A percentile compares a stretch with the other conserved stretches of the same genome.
Conservation (phyloP, 495 filamentous ascomycete genomes). For the Parachaetomium inaequale region DNA sequence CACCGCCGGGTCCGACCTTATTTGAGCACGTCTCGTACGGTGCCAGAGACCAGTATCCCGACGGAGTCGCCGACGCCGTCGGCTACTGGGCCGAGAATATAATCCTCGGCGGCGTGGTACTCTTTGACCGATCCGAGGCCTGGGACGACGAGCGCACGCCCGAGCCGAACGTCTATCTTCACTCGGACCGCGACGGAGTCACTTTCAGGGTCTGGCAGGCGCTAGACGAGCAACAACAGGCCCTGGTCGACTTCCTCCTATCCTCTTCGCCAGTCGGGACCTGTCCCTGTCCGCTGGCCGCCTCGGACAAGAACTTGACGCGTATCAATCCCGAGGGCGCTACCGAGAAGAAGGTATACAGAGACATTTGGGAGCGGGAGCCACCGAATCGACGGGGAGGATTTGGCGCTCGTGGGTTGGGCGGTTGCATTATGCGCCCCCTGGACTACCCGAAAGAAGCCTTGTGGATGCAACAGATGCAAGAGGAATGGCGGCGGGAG, state of each 20-base stretch:
- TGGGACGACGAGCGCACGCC: background rate
- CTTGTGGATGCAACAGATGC: no score
- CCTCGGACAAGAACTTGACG: background rate
- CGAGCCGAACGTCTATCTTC: background rate
- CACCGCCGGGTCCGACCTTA: background rate
- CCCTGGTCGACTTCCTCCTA: background rate
- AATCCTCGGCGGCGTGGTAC: background rate
- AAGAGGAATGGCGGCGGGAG: no score
- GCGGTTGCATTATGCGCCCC: no score
- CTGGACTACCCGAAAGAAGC: no score
- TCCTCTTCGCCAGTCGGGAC: background rate
- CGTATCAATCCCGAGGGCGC: background rate
- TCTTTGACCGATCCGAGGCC: background rate
- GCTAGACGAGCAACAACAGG: background rate
- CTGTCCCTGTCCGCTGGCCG: background rate
- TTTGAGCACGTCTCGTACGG: background rate
- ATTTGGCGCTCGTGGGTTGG: no score
- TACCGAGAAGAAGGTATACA: background rate
- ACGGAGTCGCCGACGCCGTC: background rate
- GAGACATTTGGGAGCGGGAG: background rate
- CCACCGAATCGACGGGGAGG: no score
- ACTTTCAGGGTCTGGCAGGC: background rate
- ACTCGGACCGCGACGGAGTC: background rate
- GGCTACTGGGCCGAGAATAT: slow-evolving; percentile 1
- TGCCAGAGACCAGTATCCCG: background rate